A percentile compares a stretch with the other conserved stretches of the same genome.
Evolutionary conservation across 176 grass and related monocot species (phyloP).

Genomic region (Tuctoria greenei): DNA sequence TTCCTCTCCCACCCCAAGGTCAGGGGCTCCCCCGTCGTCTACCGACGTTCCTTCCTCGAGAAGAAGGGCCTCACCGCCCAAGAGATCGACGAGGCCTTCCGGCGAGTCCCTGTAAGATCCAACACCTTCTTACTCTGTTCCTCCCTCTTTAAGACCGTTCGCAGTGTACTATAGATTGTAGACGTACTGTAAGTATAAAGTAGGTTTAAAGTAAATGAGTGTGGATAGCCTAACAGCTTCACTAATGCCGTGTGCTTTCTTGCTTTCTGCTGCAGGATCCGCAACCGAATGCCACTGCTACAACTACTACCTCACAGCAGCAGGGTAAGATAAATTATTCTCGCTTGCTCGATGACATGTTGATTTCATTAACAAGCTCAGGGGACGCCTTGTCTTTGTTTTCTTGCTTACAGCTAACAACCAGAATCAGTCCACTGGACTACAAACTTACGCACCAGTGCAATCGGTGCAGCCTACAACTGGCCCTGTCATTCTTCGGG

Average conservation of each 20-base stretch:
- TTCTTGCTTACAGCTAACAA: conserved; percentile 27
- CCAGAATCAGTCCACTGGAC: conserved; percentile 15
- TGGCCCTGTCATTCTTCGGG: conserved; percentile 22
- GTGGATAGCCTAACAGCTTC: neutral
- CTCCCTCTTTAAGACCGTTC: no score
- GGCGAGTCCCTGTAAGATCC: conserved; percentile 74
- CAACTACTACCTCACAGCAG: conserved; percentile 26
- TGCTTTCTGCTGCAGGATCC: conserved; percentile 50
- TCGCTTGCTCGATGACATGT: neutral
- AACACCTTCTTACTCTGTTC: neutral
- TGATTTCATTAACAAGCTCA: conserved; percentile 12
- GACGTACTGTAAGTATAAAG: no score
- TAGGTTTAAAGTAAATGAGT: no score
- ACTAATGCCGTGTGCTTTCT: neutral
- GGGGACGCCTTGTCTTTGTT: neutral
- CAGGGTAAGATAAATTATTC: conserved; percentile 31
- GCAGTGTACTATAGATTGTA: no score
- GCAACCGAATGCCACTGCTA: conserved; percentile 32
- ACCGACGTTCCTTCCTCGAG: conserved; percentile 84
- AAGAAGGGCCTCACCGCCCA: conserved; percentile 84
- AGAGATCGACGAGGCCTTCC: conserved; percentile 96
- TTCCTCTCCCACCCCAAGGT: conserved; percentile 94
- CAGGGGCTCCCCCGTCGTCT: conserved; percentile 63
- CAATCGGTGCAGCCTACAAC: conserved; percentile 20
- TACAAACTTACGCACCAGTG: conserved; percentile 23